Evolutionary conservation across 2,329 filamentous ascomycete species (phyloP), one percentile per base, ranked within the genome.

Genomic region (Colletotrichum liaoningense): DNA sequence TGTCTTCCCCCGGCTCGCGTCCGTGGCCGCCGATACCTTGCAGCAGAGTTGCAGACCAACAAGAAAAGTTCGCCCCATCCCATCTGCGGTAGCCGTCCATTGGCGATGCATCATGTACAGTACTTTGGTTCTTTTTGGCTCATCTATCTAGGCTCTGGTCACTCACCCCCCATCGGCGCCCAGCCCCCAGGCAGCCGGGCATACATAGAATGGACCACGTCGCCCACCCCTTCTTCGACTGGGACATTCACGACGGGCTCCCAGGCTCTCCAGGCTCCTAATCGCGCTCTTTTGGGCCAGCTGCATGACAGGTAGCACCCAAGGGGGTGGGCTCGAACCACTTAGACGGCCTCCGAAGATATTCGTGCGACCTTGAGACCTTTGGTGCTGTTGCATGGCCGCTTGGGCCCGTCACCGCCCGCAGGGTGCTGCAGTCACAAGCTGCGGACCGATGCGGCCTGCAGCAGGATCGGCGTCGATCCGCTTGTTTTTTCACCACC

Each of bases 391-490:
- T 19, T 49, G 42, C 38, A 35, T 64, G 60, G 68, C 72, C 63
- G 69, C 69, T 65, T 68, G 69, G 69, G 64, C 64, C 69, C 60
- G 69, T 74, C 73, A 69, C 73, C 69, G 69, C 73, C 69, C 69
- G 73, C 73, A 74, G 73, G 69, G 63, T 57, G 67, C 55, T 64
- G 72, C 67, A 66, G 60, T 72, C 74, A 74, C 64, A 72, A 67
- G 72, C 74, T 63, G 74, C 74, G 67, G 72, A 72, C 67, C 72
- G 72, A 72, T 74, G 74, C 74, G 72, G 72, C 63, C 74, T 75
- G 73, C 71, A 73, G 73, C 73, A 75, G 73, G 71, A 75, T 75
- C 73, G 71, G 64, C 62, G 71, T 73, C 73, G 71, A 74, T 75
- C 71, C 71, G 73, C 57, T 75, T 67, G 26, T 52, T 58, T 71